Percentiles rank a stretch among this genome's conserved stretches.
Conservation (phyloP, 1,284 basidiomycete species). For the Leccinum fallax region DNA sequence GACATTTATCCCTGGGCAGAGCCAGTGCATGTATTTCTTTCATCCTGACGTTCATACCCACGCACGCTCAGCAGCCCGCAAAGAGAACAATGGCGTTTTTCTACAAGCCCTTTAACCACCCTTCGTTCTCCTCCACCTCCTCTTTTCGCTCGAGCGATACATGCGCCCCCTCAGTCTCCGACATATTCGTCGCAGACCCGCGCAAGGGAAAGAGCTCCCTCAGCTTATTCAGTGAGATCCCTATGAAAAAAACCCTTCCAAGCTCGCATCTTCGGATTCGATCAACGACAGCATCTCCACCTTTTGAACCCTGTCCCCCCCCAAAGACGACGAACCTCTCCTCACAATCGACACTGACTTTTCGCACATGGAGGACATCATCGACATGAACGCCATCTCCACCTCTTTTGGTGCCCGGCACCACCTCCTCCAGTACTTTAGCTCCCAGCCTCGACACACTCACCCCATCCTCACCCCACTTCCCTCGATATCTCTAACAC, state of each 20-base stretch:
- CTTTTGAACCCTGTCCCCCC: background rate
- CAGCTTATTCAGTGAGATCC: no score
- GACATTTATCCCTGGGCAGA: slow-evolving; percentile 31
- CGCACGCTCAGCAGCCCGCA: slow-evolving; percentile 9
- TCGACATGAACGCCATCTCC: slow-evolving; percentile 47
- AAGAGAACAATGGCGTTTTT: slow-evolving; percentile 31
- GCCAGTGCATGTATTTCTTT: background rate
- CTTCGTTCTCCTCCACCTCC: slow-evolving; percentile 27
- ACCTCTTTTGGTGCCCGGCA: background rate
- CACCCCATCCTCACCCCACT: slow-evolving; percentile 25
- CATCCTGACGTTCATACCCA: slow-evolving; percentile 13
- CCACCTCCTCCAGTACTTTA: no score
- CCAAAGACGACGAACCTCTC: slow-evolving; percentile 18
- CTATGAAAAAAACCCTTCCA: no score
- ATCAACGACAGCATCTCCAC: no score
- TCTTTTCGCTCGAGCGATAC: slow-evolving; percentile 37
- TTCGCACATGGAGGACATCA: slow-evolving; percentile 82
- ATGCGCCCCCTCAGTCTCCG: slow-evolving; percentile 34
- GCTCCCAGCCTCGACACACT: no score
- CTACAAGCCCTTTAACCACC: slow-evolving; percentile 32
- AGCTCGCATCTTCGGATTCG: no score
- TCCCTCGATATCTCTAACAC: slow-evolving; percentile 89
- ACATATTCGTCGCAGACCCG: slow-evolving; percentile 8
- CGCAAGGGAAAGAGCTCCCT: no score
- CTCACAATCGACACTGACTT: slow-evolving; percentile 75